Conservation (phyloP, 345 rosid species). For the Clausena lansium region DNA sequence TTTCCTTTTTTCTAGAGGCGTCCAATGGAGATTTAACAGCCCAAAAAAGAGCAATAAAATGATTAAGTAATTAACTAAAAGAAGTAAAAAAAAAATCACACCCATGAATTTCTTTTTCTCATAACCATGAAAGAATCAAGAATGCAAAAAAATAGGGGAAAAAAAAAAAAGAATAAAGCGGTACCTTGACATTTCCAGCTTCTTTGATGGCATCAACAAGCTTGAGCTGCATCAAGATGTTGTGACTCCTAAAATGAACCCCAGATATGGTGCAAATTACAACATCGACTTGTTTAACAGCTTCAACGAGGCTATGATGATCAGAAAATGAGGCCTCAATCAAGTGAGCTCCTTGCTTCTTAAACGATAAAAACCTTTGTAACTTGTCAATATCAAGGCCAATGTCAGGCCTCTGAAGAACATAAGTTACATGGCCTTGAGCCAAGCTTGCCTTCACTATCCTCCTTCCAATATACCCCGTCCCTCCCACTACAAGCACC, state of each 20-base stretch:
- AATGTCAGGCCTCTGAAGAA: conserved; percentile 52
- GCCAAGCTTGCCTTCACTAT: conserved; percentile 58
- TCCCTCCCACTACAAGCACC: conserved; percentile 64
- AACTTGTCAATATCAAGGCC: conserved; percentile 69
- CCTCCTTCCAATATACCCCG: conserved; percentile 59
- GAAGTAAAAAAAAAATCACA: no score
- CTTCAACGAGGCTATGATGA: conserved; percentile 42
- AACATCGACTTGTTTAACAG: conserved; percentile 54
- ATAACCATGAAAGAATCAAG: neutral
- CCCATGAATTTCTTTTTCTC: neutral
- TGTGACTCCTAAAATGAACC: conserved; percentile 57
- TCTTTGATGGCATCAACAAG: conserved; percentile 65
- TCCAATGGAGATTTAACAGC: neutral
- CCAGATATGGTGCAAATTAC: conserved; percentile 68
- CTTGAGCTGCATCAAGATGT: conserved; percentile 50
- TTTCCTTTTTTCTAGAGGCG: no score
- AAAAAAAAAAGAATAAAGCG: no score
- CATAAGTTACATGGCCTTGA: conserved; percentile 51
- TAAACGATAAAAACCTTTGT: conserved; percentile 47
- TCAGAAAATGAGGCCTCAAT: conserved; percentile 51
- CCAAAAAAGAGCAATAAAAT: neutral
- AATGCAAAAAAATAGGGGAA: neutral
- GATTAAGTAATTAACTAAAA: no score
- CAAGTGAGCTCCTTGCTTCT: conserved; percentile 52
- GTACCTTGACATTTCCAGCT: conserved; percentile 67